These are phyloP conservation scores for Trichoderma sp. DNA, from an alignment of 2,329 filamentous ascomycete genomes.

Conservation along the genomic window DNA sequence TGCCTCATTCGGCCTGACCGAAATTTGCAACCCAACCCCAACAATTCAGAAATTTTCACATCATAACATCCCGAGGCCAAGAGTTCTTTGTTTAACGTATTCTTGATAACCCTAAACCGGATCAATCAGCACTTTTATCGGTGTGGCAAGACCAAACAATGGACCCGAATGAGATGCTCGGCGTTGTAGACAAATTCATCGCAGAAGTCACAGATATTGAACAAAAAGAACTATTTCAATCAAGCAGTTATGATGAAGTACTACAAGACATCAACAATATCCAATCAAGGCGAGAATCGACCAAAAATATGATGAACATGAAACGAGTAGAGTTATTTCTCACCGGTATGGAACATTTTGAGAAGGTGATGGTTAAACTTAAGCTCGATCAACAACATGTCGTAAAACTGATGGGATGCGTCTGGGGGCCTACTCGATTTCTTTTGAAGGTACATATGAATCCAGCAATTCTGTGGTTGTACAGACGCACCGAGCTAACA, in stretches of 20 bases:
- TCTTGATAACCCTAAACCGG: neutral
- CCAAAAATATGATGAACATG: neutral
- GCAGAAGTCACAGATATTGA: neutral
- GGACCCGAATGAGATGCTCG: neutral
- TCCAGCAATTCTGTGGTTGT: rapidly evolving
- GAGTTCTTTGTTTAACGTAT: neutral
- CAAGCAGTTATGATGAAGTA: neutral
- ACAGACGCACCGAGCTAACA: neutral
- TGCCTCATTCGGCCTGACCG: neutral
- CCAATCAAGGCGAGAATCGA: neutral
- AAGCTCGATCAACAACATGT: neutral
- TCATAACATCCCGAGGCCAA: neutral
- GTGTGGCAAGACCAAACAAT: neutral
- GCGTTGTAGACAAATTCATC: neutral
- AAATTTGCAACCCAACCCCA: neutral
- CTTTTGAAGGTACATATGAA: neutral
- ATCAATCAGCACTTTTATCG: neutral
- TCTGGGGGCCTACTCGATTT: neutral
- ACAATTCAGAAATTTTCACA: neutral
- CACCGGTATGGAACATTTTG: neutral
- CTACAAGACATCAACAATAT: neutral
- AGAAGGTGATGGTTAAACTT: neutral
- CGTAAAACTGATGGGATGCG: neutral
- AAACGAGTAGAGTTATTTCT: neutral
- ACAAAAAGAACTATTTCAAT: neutral